phyloP scores from a whole-genome alignment of 495 filamentous ascomycete species.

The Lasiosphaeriaceae sp. region DNA sequence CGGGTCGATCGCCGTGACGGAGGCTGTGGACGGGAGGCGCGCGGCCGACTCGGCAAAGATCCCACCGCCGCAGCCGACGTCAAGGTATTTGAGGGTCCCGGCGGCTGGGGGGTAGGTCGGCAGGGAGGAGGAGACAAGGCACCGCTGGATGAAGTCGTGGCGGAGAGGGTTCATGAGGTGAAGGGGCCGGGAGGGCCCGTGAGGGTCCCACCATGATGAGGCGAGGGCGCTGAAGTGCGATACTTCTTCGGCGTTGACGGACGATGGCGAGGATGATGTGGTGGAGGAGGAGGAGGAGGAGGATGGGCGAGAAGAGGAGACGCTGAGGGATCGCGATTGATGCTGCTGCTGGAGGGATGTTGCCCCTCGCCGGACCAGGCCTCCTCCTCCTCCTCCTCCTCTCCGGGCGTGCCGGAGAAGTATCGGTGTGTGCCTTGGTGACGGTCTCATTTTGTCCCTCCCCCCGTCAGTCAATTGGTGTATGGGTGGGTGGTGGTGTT shows the following conservation, averaged over 20 bases:
- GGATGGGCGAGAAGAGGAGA: not conserved
- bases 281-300: conserved; percentile 3
- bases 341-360: conserved; percentile 6
- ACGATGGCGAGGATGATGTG: conserved; percentile 42
- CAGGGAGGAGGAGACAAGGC: conserved; percentile 45
- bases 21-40: conserved; percentile 59
- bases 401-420: conserved; percentile 4
- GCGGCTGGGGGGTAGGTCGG: not conserved
- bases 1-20: conserved; percentile 82
- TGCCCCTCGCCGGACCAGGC: too few relatives aligned
- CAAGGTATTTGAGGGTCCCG: conserved; percentile 64
- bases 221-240: conserved; percentile 93
- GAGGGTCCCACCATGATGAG: conserved; percentile 94
- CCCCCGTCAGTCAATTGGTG: too few relatives aligned
- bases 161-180: conserved; percentile 98
- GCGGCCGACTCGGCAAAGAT: conserved; percentile 94
- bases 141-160: conserved; percentile 81
- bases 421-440: conserved; percentile 8
- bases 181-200: conserved; percentile 85
- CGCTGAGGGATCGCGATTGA: not conserved
- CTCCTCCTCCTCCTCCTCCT: not conserved
- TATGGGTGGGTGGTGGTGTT: too few relatives aligned
- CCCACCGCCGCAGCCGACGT: conserved; percentile 93
- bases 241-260: conserved; percentile 81
- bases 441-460: conserved; percentile 16